These are phyloP conservation scores for Coemansia guatemalensis DNA, from an alignment of 192 early-diverging fungal genomes.

Conservation along the genomic window DNA sequence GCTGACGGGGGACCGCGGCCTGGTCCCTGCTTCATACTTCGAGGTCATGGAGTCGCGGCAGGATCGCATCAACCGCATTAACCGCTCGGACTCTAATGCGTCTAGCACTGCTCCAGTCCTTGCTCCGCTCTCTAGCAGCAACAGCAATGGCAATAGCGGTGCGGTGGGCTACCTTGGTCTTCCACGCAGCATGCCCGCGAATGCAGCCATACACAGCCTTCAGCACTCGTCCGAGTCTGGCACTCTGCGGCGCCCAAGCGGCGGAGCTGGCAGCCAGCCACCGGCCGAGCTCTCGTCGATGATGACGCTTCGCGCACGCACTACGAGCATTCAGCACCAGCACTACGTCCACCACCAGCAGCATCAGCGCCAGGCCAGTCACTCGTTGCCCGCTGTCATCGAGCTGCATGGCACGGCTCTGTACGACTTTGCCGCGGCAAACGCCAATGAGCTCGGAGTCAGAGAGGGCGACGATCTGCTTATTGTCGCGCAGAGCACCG, in stretches of 20 bases:
- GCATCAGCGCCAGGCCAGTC: constrained; percentile 31
- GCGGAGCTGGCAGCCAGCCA: constrained; percentile 6
- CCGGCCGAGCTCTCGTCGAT: constrained; percentile 17
- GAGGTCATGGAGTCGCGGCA: constrained; percentile 61
- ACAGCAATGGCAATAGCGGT: not conserved
- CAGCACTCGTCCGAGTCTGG: constrained; percentile 13
- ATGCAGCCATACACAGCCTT: constrained; percentile 9
- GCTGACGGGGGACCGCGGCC: constrained; percentile 64
- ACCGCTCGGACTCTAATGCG: constrained; percentile 46
- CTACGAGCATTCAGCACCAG: constrained; percentile 47
- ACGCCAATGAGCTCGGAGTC: constrained; percentile 70
- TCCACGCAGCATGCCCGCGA: constrained; percentile 26
- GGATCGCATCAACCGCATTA: constrained; percentile 50
- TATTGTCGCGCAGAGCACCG: constrained; percentile 75
- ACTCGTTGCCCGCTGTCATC: constrained; percentile 25
- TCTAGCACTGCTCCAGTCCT: constrained; percentile 15
- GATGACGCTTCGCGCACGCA: constrained; percentile 43
- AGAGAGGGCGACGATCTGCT: constrained; percentile 70
- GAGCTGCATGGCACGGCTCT: constrained; percentile 70
- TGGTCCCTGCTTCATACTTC: constrained; percentile 72
- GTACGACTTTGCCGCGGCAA: constrained; percentile 72
- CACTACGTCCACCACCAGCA: constrained; percentile 13
- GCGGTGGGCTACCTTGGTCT: constrained; percentile 26
- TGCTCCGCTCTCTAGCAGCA: not conserved
- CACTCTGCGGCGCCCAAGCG: constrained; percentile 33